Percentiles rank a stretch among this genome's conserved stretches.
phyloP scores from a whole-genome alignment of 768 basidiomycete genomes.

The Solioccasus polychromus region DNA sequence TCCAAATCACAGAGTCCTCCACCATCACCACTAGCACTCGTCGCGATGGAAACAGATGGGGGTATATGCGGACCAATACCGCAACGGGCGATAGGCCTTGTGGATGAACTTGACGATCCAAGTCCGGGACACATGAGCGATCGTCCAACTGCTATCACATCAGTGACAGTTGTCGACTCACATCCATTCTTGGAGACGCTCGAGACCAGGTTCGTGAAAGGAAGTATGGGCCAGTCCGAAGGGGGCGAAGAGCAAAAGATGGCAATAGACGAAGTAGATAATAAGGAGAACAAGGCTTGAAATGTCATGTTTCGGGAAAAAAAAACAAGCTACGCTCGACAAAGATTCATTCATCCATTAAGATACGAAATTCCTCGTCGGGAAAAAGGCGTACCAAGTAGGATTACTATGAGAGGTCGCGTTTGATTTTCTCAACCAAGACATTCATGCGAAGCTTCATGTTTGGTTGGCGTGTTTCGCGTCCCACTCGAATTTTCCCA shows the following conservation, averaged over 20 bases:
- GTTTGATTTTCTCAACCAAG: constrained; percentile 83
- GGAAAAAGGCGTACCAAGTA: constrained; percentile 2
- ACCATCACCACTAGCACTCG: constrained; percentile 65
- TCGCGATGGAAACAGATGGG: constrained; percentile 33
- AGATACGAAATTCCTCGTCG: neutral
- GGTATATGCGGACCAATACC: constrained; percentile 34
- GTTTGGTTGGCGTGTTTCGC: constrained; percentile 50
- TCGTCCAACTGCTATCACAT: constrained; percentile 65
- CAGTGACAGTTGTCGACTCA: constrained; percentile 51
- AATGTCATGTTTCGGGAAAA: neutral
- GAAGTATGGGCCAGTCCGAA: constrained; percentile 32
- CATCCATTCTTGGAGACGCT: constrained; percentile 55
- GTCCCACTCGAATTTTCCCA: constrained; percentile 30
- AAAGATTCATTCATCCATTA: constrained; percentile 3
- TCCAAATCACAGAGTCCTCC: constrained; percentile 79
- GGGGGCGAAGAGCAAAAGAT: constrained; percentile 34
- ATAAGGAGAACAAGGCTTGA: constrained; percentile 58
- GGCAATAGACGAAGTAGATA: constrained; percentile 38
- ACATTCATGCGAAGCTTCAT: constrained; percentile 89
- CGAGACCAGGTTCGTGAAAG: constrained; percentile 62
- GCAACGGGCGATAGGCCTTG: constrained; percentile 64
- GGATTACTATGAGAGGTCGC: constrained; percentile 40
- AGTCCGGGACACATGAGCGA: constrained; percentile 83
- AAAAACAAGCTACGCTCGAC: neutral
- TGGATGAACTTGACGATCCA: constrained; percentile 85